phyloP scores from a whole-genome alignment of 495 filamentous ascomycete genomes.

The Trichoderma reesei region DNA sequence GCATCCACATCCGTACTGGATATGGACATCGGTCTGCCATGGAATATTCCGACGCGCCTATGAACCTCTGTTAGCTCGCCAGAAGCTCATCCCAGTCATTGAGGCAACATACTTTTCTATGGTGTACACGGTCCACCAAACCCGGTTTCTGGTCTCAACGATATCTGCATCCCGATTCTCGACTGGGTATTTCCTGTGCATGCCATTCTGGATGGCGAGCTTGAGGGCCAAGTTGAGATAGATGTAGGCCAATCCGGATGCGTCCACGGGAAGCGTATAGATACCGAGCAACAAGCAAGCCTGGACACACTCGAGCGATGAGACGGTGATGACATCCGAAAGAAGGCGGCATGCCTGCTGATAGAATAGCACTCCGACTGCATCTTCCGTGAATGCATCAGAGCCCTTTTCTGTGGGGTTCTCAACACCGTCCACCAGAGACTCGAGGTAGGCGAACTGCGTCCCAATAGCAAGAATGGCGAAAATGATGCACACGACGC shows the following conservation, averaged over 20 bases:
- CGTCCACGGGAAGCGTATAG: constrained; percentile 40
- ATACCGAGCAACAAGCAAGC: constrained; percentile 41
- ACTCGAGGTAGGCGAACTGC: constrained; percentile 45
- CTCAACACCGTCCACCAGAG: constrained; percentile 2
- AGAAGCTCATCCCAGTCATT: constrained; percentile 22
- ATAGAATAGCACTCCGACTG: constrained; percentile 44
- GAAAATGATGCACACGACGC: constrained; percentile 37
- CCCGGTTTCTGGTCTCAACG: constrained; percentile 38
- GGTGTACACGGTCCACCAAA: constrained; percentile 44
- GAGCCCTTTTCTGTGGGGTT: constrained; percentile 12
- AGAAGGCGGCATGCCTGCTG: constrained; percentile 40
- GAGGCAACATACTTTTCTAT: constrained; percentile 30
- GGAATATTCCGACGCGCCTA: constrained; percentile 30
- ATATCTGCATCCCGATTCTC: constrained; percentile 34
- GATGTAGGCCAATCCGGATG: constrained; percentile 41
- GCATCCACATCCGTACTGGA: constrained; percentile 38
- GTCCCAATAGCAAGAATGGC: constrained; percentile 46
- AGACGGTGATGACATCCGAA: constrained; percentile 44
- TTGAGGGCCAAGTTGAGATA: constrained; percentile 43
- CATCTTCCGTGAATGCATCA: constrained; percentile 38
- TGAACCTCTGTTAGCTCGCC: neutral
- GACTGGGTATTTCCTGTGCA: constrained; percentile 41
- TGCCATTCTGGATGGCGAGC: constrained; percentile 45
- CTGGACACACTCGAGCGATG: constrained; percentile 43
- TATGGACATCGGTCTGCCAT: constrained; percentile 38